Percentiles rank a stretch among this genome's conserved stretches.
phyloP scores from a whole-genome alignment of 2,329 filamentous ascomycete genomes.

The Karstenula rhodostoma region DNA sequence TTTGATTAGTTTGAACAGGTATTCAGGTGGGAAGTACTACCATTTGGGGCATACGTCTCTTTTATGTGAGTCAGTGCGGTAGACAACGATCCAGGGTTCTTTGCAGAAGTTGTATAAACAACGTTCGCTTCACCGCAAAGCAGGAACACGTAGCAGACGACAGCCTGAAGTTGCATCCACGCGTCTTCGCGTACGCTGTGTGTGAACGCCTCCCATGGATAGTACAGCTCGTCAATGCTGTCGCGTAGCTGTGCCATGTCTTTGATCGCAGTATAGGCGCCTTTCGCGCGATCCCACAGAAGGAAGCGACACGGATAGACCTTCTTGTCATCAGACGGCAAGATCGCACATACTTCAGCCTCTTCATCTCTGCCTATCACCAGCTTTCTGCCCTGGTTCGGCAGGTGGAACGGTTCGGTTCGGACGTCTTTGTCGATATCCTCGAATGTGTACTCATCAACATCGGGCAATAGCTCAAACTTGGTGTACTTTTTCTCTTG shows the following conservation, averaged over 20 bases:
- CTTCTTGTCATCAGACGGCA: background rate
- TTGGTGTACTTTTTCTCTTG: background rate
- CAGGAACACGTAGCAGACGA: constrained; percentile 1
- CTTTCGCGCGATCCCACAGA: background rate
- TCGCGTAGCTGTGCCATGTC: background rate
- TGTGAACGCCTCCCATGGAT: background rate
- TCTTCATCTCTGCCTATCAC: background rate
- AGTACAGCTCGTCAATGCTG: background rate
- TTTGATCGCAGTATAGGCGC: background rate
- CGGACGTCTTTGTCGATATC: background rate
- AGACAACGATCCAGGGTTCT: background rate
- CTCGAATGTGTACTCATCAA: background rate
- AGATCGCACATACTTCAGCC: background rate
- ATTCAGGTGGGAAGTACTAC: background rate
- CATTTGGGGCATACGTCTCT: background rate
- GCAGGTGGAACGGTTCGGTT: background rate
- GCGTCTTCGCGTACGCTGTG: background rate
- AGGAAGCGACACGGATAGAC: background rate
- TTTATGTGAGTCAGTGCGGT: background rate
- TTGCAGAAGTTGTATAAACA: background rate
- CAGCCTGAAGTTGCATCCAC: background rate
- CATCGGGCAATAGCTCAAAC: background rate
- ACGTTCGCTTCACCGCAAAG: background rate
- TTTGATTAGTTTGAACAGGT: background rate
- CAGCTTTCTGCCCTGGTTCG: constrained; percentile 2